phyloP scores from a whole-genome alignment of 768 basidiomycete genomes.

The Boletus subparvulus region DNA sequence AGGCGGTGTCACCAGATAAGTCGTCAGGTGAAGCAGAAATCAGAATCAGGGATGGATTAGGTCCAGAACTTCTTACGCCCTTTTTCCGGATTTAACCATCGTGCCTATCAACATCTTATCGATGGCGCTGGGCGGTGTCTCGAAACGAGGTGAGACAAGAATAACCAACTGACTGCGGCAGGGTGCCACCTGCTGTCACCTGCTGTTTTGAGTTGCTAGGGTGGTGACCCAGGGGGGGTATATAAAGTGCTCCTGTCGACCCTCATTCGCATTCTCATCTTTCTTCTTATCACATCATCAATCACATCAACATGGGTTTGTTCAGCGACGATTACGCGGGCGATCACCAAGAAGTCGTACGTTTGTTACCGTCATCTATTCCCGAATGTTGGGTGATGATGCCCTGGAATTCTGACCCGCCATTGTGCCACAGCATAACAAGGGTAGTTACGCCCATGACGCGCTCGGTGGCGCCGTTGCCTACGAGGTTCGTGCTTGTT shows the following conservation, averaged over 20 bases:
- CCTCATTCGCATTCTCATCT: not conserved
- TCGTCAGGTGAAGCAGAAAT: not conserved
- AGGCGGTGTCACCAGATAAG: not conserved
- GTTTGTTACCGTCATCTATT: not conserved
- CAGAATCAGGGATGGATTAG: not conserved
- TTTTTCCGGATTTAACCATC: not conserved
- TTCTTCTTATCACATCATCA: not conserved
- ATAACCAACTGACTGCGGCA: slow-evolving; percentile 8
- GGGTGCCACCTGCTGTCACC: not conserved
- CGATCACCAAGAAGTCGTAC: slow-evolving; percentile 1
- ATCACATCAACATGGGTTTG: slow-evolving; percentile 14
- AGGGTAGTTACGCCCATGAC: slow-evolving; percentile 19
- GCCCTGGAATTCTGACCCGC: not conserved
- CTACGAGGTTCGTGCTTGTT: slow-evolving; percentile 14
- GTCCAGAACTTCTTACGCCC: not conserved
- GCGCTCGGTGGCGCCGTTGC: slow-evolving; percentile 17
- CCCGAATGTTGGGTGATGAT: not conserved
- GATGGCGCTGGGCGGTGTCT: slow-evolving; percentile 12
- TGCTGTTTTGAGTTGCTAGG: slow-evolving; percentile 17
- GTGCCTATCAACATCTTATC: slow-evolving; percentile 23
- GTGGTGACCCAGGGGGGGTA: slow-evolving; percentile 13
- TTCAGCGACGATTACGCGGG: not conserved
- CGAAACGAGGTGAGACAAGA: slow-evolving; percentile 11
- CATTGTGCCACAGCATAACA: slow-evolving; percentile 6
- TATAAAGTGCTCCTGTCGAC: slow-evolving; percentile 11